phyloP scores from a whole-genome alignment of 1,284 basidiomycete species.

The Clitocybe nebularis region DNA sequence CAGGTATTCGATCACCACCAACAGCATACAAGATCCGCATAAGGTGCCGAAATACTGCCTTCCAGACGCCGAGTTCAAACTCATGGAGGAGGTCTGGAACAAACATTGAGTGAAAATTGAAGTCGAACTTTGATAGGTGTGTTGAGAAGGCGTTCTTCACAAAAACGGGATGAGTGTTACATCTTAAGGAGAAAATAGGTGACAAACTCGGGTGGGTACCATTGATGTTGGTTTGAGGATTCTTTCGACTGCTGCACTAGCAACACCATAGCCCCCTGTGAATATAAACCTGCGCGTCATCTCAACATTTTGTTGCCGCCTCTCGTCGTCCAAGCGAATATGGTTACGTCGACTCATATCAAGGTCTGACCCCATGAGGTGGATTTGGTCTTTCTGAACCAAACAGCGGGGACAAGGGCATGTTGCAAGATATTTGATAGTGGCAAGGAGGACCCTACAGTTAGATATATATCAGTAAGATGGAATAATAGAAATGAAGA shows the following conservation, averaged over 20 bases:
- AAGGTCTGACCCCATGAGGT: neutral
- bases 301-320: neutral
- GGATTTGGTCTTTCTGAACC: neutral
- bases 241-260: conserved; percentile 5
- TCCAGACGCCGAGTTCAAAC: conserved; percentile 26
- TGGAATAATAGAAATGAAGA: neutral
- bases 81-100: conserved; percentile 15
- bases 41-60: conserved; percentile 28
- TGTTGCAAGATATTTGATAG: neutral
- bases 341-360: neutral
- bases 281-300: conserved; percentile 6
- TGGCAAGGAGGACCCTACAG: conserved; percentile 6
- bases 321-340: neutral
- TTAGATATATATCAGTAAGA: neutral
- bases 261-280: conserved; percentile 3
- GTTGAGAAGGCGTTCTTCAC: conserved; percentile 32
- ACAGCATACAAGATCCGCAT: conserved; percentile 26
- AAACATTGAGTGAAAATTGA: conserved; percentile 9
- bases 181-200: neutral
- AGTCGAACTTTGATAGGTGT: conserved; percentile 9
- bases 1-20: neutral
- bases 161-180: neutral
- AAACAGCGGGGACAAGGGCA: conserved; percentile 11
- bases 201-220: conserved; percentile 6
- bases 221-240: conserved; percentile 7